phyloP scores from a whole-genome alignment of 306 rosid species.

The Corylus heterophylla region DNA sequence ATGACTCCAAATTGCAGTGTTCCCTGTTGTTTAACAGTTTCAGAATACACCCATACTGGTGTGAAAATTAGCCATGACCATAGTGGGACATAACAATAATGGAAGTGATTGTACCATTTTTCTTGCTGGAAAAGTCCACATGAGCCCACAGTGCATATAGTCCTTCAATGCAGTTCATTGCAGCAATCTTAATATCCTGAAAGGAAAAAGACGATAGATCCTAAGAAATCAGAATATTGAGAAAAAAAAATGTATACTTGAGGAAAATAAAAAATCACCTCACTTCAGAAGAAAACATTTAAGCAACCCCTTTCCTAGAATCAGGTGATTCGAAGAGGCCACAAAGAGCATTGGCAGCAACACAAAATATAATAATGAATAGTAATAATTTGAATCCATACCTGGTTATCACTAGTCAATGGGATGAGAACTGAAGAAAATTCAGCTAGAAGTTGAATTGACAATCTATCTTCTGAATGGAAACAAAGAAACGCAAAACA shows the following conservation, averaged over 20 bases:
- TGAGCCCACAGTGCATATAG: slow-evolving; percentile 56
- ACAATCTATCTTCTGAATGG: slow-evolving; percentile 57
- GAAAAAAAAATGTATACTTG: background rate
- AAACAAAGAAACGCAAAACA: slow-evolving; percentile 67
- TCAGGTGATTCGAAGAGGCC: slow-evolving; percentile 13
- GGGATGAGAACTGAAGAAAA: slow-evolving; percentile 87
- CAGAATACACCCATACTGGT: slow-evolving; percentile 19
- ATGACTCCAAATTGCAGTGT: slow-evolving; percentile 56
- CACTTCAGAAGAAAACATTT: slow-evolving; percentile 2
- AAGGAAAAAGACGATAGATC: slow-evolving; percentile 17
- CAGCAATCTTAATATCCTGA: slow-evolving; percentile 68
- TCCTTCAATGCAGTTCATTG: slow-evolving; percentile 71
- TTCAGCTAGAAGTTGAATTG: slow-evolving; percentile 60
- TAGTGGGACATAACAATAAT: slow-evolving; percentile 7
- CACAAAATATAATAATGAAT: background rate
- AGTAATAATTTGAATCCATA: slow-evolving; percentile 16
- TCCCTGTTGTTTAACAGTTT: slow-evolving; percentile 51
- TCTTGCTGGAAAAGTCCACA: slow-evolving; percentile 65
- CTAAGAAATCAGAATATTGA: slow-evolving; percentile 12
- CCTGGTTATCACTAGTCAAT: slow-evolving; percentile 67
- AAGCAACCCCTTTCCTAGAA: slow-evolving; percentile 12
- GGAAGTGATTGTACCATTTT: slow-evolving; percentile 62
- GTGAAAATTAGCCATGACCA: background rate
- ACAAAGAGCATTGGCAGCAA: slow-evolving; percentile 3
- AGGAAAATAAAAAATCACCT: background rate